A percentile compares a stretch with the other conserved stretches of the same genome.
Evolutionary conservation across 2,329 filamentous ascomycete species (phyloP).

Genomic region (Colletotrichum sp.): DNA sequence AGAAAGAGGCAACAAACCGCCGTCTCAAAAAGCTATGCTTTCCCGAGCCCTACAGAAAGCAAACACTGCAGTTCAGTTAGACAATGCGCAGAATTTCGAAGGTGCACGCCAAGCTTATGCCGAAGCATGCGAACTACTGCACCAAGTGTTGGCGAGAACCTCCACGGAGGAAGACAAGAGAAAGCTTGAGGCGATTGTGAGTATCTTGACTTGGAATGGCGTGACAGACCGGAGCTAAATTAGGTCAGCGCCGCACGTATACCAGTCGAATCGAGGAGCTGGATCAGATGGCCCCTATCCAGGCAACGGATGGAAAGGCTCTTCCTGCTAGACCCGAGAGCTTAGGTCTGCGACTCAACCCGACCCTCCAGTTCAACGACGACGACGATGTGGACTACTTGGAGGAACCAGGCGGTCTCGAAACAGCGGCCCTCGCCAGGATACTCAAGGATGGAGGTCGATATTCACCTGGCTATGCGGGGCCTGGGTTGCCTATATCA

Average conservation of each 20-base stretch:
- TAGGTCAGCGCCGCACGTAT: conserved; percentile 79
- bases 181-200: conserved; percentile 92
- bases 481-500: conserved; percentile 20
- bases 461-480: neutral
- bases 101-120: conserved; percentile 88
- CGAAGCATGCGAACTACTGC: conserved; percentile 87
- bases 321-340: conserved; percentile 75
- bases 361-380: conserved; percentile 31
- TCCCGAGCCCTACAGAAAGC: conserved; percentile 95
- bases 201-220: conserved; percentile 37
- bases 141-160: conserved; percentile 86
- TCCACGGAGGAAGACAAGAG: conserved; percentile 84
- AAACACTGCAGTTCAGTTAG: conserved; percentile 91
- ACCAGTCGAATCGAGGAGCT: conserved; percentile 89
- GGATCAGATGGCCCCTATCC: conserved; percentile 68
- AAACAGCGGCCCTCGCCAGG: conserved; percentile 58
- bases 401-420: conserved; percentile 50
- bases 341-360: conserved; percentile 48
- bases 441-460: conserved; percentile 32
- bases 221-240: neutral
- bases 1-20: conserved; percentile 46
- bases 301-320: conserved; percentile 68
- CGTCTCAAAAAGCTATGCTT: conserved; percentile 92
- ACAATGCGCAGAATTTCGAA: conserved; percentile 95
- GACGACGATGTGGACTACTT: conserved; percentile 48